A percentile compares a stretch with the other conserved stretches of the same genome.
These are phyloP conservation scores for Periconia sp. DNA, from an alignment of 2,329 filamentous ascomycete species.

Conservation along the genomic window DNA sequence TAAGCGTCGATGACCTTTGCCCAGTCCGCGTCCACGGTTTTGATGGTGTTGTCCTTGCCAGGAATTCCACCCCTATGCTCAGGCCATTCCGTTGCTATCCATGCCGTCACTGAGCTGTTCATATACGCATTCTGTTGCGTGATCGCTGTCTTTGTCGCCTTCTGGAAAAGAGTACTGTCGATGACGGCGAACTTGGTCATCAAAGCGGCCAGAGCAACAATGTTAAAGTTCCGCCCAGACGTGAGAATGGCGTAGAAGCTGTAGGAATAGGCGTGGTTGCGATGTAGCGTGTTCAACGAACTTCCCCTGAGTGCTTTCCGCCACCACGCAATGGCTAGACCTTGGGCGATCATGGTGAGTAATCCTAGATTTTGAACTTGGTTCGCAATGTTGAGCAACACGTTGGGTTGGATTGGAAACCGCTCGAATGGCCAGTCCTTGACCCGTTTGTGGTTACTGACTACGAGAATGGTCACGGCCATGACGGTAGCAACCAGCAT, in stretches of 20 bases:
- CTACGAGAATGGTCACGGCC: constrained; percentile 16
- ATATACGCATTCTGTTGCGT: constrained; percentile 21
- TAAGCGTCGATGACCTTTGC: constrained; percentile 22
- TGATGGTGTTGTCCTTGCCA: constrained; percentile 17
- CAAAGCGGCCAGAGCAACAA: constrained; percentile 24
- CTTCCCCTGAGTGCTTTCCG: constrained; percentile 23
- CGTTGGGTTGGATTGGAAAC: constrained; percentile 26
- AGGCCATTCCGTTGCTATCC: constrained; percentile 20
- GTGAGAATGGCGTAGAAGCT: constrained; percentile 26
- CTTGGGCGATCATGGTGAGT: constrained; percentile 23
- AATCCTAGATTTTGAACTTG: constrained; percentile 26
- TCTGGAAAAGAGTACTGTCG: constrained; percentile 27
- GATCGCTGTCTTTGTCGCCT: constrained; percentile 19
- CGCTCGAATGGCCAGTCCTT: constrained; percentile 20
- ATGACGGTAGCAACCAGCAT: constrained; percentile 21
- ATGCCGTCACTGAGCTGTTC: constrained; percentile 21
- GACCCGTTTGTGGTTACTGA: constrained; percentile 17
- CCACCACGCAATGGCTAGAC: constrained; percentile 30
- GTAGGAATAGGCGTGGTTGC: constrained; percentile 26
- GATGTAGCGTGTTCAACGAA: constrained; percentile 19
- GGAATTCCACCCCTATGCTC: constrained; percentile 20
- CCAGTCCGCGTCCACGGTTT: constrained; percentile 21
- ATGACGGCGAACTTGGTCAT: constrained; percentile 30
- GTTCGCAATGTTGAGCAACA: constrained; percentile 27
- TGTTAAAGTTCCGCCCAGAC: constrained; percentile 23